These are phyloP conservation scores for Guillardia theta DNA, from an alignment of 78 protist species.

Conservation along the genomic window DNA sequence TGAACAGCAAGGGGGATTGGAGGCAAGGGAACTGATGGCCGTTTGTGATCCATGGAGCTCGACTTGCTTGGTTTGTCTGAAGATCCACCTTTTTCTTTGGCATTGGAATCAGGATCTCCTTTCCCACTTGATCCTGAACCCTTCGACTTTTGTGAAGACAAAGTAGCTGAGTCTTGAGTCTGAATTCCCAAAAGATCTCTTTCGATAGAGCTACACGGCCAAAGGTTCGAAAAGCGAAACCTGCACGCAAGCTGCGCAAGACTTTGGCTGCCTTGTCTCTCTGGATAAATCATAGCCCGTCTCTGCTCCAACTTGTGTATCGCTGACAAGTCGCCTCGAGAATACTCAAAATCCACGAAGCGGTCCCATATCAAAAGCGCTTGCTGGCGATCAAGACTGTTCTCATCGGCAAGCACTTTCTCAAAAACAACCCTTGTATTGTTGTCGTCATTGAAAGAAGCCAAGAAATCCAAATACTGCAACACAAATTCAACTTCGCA, in stretches of 20 bases:
- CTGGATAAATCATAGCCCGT: not conserved
- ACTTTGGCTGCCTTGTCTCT: not conserved
- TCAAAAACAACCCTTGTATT: not conserved
- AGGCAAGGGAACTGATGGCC: not conserved
- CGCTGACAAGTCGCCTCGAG: not conserved
- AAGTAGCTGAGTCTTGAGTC: no score
- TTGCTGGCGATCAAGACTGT: not conserved
- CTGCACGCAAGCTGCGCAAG: not conserved
- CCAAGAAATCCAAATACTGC: not conserved
- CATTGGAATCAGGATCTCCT: no score
- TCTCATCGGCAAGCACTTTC: not conserved
- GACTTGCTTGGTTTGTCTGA: no score
- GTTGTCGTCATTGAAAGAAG: not conserved
- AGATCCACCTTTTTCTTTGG: no score
- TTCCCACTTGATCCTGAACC: no score
- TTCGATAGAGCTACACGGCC: no score
- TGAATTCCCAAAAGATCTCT: no score
- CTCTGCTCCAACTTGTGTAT: not conserved
- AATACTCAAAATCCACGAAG: slow-evolving; percentile 1
- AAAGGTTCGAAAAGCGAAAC: not conserved
- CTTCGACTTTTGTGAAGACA: no score
- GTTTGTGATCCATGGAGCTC: not conserved
- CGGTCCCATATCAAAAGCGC: slow-evolving; percentile 12
- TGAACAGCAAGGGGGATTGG: not conserved
- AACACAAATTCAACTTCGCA: not conserved